Percentiles rank a stretch among this genome's conserved stretches.
phyloP scores from a whole-genome alignment of 176 grass and related monocot species.

The Oryza glumipatula region DNA sequence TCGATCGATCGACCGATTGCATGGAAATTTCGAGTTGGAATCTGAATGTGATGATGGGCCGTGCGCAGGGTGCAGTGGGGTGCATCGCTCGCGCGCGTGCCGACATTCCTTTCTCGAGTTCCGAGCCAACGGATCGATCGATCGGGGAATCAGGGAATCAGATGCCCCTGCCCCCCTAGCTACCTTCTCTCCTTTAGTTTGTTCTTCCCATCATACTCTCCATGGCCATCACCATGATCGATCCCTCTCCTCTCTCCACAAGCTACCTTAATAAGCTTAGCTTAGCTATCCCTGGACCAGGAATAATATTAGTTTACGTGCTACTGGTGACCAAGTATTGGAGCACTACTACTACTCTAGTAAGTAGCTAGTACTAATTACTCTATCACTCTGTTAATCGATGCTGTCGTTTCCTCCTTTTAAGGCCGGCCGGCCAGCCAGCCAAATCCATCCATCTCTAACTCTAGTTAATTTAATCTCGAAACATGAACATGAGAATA shows the following conservation, averaged over 20 bases:
- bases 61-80: background rate
- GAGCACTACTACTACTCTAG: background rate
- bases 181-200: slow-evolving; percentile 19
- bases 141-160: slow-evolving; percentile 38
- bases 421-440: slow-evolving; percentile 13
- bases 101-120: slow-evolving; percentile 55
- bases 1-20: background rate
- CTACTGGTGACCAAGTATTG: background rate
- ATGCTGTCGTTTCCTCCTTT: slow-evolving; percentile 25
- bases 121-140: slow-evolving; percentile 46
- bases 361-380: too few relatives aligned
- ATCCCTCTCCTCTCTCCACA: slow-evolving; percentile 11
- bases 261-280: background rate
- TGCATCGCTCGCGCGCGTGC: background rate
- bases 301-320: slow-evolving; percentile 30
- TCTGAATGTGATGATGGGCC: background rate
- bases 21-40: background rate
- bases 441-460: background rate
- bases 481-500: too few relatives aligned
- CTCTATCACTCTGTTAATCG: background rate
- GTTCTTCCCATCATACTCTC: slow-evolving; percentile 37
- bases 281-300: background rate
- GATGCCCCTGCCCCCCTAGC: slow-evolving; percentile 29
- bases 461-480: background rate
- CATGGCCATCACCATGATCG: background rate